Evolutionary conservation across 352 stramenopile species (phyloP).

Genomic region (Pythium coloratum): DNA sequence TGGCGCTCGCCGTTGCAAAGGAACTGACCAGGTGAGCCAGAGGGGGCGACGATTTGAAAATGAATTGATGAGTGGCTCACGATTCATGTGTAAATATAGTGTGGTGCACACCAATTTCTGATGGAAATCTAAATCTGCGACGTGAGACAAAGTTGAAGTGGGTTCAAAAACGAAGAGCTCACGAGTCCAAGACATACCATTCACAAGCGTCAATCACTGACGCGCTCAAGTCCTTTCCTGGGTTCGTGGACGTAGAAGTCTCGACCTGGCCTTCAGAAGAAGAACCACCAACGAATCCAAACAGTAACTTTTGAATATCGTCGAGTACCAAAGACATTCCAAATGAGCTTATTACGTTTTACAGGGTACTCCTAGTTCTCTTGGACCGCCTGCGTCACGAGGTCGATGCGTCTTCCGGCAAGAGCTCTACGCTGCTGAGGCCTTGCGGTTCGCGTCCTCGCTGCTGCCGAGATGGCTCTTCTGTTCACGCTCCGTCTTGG

Average conservation of each 20-base stretch:
- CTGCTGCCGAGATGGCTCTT: constrained; percentile 22
- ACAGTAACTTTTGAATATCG: no score
- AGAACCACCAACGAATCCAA: no score
- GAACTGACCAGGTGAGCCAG: background rate
- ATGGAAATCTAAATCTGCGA: background rate
- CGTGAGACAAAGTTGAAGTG: constrained; percentile 1
- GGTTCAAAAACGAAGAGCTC: background rate
- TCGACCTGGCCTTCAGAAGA: no score
- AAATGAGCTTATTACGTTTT: no score
- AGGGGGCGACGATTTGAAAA: constrained; percentile 4
- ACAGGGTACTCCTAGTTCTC: no score
- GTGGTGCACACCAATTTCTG: background rate
- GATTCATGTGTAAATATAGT: background rate
- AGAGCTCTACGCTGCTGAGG: constrained; percentile 7
- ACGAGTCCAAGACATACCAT: no score
- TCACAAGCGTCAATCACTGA: no score
- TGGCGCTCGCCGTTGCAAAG: background rate
- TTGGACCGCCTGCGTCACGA: no score
- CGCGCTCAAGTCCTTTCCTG: no score
- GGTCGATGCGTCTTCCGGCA: no score
- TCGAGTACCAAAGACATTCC: no score
- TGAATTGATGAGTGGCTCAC: constrained; percentile 3
- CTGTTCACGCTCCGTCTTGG: constrained; percentile 20
- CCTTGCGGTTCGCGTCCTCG: constrained; percentile 14
- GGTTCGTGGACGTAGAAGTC: no score